Evolutionary conservation across 1,139 yeast species (phyloP).

Genomic region (Candida frijolesensis): DNA sequence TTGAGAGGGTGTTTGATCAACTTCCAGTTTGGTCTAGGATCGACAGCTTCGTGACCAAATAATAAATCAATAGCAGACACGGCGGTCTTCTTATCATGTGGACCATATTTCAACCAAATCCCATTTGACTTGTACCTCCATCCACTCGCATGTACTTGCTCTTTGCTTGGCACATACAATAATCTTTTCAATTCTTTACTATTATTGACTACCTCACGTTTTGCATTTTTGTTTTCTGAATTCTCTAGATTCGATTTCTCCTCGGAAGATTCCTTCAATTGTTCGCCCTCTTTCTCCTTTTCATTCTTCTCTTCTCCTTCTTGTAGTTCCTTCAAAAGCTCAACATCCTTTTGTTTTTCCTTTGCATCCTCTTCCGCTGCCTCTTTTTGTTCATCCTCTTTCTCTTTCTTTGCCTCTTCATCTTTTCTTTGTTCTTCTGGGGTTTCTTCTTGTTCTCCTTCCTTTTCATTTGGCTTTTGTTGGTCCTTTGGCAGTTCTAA

Average conservation of each 20-base stretch:
- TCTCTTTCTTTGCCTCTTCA: conserved; percentile 18
- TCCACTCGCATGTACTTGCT: conserved; percentile 32
- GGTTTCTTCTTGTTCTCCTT: conserved; percentile 13
- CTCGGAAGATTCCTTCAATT: conserved; percentile 5
- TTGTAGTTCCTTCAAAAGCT: background rate
- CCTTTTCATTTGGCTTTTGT: conserved; percentile 20
- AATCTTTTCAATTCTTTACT: conserved; percentile 27
- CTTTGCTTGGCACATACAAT: conserved; percentile 33
- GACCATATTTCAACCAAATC: conserved; percentile 34
- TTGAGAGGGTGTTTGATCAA: conserved; percentile 33
- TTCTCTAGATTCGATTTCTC: conserved; percentile 7
- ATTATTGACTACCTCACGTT: conserved; percentile 20
- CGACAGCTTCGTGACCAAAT: conserved; percentile 73
- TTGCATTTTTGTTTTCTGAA: conserved; percentile 6
- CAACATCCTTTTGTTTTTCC: conserved; percentile 2
- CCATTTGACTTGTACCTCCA: conserved; percentile 40
- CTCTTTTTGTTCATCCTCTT: conserved; percentile 16
- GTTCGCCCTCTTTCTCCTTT: conserved; percentile 8
- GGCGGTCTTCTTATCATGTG: conserved; percentile 39
- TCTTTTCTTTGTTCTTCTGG: conserved; percentile 21
- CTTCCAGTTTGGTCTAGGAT: conserved; percentile 77
- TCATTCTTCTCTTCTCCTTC: conserved; percentile 5
- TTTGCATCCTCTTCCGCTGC: background rate
- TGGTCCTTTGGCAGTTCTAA: conserved; percentile 20
- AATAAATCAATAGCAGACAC: conserved; percentile 58